Conservation (phyloP, 495 filamentous ascomycete species). For the Elaphomyces granulatus region DNA sequence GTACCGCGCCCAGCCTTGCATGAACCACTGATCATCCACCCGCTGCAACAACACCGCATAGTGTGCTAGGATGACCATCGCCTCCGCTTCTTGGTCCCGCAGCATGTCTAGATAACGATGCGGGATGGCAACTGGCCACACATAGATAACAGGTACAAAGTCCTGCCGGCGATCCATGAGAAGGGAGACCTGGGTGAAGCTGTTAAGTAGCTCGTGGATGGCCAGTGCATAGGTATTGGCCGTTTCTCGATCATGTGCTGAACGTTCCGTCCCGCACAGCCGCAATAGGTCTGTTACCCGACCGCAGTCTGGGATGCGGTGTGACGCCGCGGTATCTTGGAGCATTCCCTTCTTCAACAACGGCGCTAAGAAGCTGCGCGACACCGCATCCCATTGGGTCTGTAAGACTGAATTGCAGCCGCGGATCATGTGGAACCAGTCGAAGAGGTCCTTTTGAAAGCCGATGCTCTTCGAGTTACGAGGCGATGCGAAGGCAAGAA, state of each 20-base stretch:
- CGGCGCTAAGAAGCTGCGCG: slow-evolving; percentile 6
- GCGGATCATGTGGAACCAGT: slow-evolving; percentile 29
- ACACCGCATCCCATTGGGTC: not conserved
- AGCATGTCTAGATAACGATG: slow-evolving; percentile 37
- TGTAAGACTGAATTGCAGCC: slow-evolving; percentile 10
- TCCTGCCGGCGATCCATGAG: slow-evolving; percentile 9
- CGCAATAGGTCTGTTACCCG: slow-evolving; percentile 15
- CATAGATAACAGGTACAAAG: slow-evolving; percentile 22
- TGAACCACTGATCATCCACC: slow-evolving; percentile 37
- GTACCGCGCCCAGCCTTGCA: slow-evolving; percentile 29
- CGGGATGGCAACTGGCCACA: slow-evolving; percentile 38
- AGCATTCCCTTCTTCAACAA: slow-evolving; percentile 20
- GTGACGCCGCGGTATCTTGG: slow-evolving; percentile 6
- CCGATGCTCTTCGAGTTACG: slow-evolving; percentile 8
- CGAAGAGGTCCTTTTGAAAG: slow-evolving; percentile 26
- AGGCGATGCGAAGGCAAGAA: slow-evolving; percentile 31
- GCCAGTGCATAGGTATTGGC: slow-evolving; percentile 27
- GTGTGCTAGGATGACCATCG: slow-evolving; percentile 38
- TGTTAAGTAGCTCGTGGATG: slow-evolving; percentile 10
- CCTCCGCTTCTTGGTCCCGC: slow-evolving; percentile 35
- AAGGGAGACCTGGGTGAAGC: slow-evolving; percentile 12
- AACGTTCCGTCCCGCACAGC: slow-evolving; percentile 14
- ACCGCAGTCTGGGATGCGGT: slow-evolving; percentile 20
- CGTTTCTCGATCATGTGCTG: slow-evolving; percentile 19
- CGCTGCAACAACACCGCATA: slow-evolving; percentile 36